Conservation (phyloP, 2,329 filamentous ascomycete genomes). For the Penicillium sp. region DNA sequence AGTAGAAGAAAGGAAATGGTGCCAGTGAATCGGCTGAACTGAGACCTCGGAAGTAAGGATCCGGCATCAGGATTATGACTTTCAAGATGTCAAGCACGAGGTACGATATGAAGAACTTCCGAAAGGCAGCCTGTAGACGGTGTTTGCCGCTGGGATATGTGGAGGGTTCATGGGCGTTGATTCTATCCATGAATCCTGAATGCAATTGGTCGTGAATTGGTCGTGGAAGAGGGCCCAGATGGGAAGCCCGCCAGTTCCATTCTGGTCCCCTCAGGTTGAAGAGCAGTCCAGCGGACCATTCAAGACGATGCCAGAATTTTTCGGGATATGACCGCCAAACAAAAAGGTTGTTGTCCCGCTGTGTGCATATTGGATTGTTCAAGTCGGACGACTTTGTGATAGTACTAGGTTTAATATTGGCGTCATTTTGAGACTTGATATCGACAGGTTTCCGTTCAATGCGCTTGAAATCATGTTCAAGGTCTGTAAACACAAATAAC, state of each 20-base stretch:
- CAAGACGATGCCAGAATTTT: constrained; percentile 53
- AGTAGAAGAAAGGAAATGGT: constrained; percentile 47
- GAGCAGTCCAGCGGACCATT: constrained; percentile 59
- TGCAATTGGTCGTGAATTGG: constrained; percentile 28
- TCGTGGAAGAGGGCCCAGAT: constrained; percentile 41
- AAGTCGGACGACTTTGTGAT: neutral
- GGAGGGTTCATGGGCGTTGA: constrained; percentile 17
- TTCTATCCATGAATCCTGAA: constrained; percentile 14
- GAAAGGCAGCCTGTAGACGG: constrained; percentile 50
- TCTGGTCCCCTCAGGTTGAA: constrained; percentile 60
- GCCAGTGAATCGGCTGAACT: constrained; percentile 50
- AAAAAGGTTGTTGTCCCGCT: constrained; percentile 29
- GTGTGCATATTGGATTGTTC: neutral
- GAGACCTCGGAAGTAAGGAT: constrained; percentile 72
- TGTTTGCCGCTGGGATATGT: constrained; percentile 45
- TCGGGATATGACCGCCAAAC: constrained; percentile 57
- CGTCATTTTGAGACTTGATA: neutral
- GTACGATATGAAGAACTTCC: constrained; percentile 58
- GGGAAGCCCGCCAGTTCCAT: constrained; percentile 59
- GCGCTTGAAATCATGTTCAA: constrained; percentile 55
- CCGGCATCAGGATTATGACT: constrained; percentile 63
- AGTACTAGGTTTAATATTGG: neutral
- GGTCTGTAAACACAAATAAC: constrained; percentile 57
- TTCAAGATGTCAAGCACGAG: constrained; percentile 69
- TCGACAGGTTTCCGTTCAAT: constrained; percentile 47